These are phyloP conservation scores for Calonectria pseudoturangicola DNA, from an alignment of 2,329 filamentous ascomycete genomes.

Conservation along the genomic window DNA sequence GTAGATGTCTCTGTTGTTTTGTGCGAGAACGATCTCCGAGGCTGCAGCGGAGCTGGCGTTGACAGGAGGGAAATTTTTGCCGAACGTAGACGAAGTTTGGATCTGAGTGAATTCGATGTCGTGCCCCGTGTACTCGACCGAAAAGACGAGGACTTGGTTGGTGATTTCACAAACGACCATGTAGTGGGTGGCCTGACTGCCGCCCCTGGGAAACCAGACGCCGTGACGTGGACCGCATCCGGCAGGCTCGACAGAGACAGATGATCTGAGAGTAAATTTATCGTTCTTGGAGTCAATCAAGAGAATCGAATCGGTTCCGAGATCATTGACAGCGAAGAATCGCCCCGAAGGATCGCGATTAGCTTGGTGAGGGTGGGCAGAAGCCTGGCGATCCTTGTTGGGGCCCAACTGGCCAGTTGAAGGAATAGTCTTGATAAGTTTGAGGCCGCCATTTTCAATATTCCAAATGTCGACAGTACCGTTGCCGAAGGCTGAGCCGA, in stretches of 20 bases:
- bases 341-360: constrained; percentile 7
- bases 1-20: constrained; percentile 14
- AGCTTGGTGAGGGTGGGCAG: constrained; percentile 9
- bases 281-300: constrained; percentile 16
- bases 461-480: constrained; percentile 16
- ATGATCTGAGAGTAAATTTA: not conserved
- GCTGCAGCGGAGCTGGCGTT: not conserved
- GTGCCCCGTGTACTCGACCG: not conserved
- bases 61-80: constrained; percentile 9
- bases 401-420: not conserved
- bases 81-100: not conserved
- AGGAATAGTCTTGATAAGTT: constrained; percentile 19
- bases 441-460: not conserved
- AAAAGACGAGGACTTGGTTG: constrained; percentile 14
- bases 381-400: constrained; percentile 3
- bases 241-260: not conserved
- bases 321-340: constrained; percentile 13
- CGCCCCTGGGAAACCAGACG: constrained; percentile 13
- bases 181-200: not conserved
- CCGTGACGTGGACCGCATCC: constrained; percentile 9
- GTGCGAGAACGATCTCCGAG: constrained; percentile 5
- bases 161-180: constrained; percentile 18
- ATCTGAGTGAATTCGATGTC: not conserved
- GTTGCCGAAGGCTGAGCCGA: constrained; percentile 14
- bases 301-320: constrained; percentile 13